phyloP scores from a whole-genome alignment of 2,329 filamentous ascomycete species.

The Pseudogymnoascus sp. region DNA sequence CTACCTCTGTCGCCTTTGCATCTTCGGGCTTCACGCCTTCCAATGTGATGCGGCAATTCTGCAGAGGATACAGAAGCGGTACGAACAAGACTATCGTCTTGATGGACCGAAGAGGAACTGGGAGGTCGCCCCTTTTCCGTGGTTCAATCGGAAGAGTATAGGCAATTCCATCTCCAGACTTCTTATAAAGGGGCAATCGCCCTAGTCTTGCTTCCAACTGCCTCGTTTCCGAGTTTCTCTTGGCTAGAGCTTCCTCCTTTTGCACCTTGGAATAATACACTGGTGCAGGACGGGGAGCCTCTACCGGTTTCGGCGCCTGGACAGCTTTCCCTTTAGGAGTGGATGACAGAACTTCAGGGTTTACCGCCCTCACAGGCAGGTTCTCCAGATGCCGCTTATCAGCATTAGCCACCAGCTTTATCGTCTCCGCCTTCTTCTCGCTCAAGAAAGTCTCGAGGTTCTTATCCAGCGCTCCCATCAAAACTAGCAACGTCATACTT shows the following conservation, averaged over 20 bases:
- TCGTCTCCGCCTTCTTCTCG: conserved; percentile 62
- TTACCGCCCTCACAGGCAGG: conserved; percentile 21
- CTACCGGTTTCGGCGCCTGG: conserved; percentile 35
- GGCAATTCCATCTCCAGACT: conserved; percentile 60
- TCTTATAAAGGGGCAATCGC: conserved; percentile 58
- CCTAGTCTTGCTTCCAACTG: conserved; percentile 72
- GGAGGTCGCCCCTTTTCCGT: conserved; percentile 52
- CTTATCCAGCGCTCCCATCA: conserved; percentile 65
- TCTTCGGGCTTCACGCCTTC: conserved; percentile 55
- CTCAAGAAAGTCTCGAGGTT: conserved; percentile 64
- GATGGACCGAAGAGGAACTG: conserved; percentile 51
- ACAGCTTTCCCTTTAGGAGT: conserved; percentile 1
- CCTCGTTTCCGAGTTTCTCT: conserved; percentile 57
- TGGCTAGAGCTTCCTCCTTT: conserved; percentile 53
- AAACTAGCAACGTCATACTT: conserved; percentile 53
- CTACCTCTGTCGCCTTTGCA: conserved; percentile 55
- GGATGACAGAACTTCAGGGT: conserved; percentile 12
- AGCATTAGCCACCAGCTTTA: conserved; percentile 49
- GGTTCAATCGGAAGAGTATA: conserved; percentile 67
- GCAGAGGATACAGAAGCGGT: conserved; percentile 64
- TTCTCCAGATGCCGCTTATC: conserved; percentile 27
- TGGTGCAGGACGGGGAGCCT: conserved; percentile 11
- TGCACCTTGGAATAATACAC: conserved; percentile 49
- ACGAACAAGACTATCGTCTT: conserved; percentile 62
- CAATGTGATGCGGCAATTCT: conserved; percentile 58